Conservation (phyloP, 768 basidiomycete species). For the Rhodotorula graminis region DNA sequence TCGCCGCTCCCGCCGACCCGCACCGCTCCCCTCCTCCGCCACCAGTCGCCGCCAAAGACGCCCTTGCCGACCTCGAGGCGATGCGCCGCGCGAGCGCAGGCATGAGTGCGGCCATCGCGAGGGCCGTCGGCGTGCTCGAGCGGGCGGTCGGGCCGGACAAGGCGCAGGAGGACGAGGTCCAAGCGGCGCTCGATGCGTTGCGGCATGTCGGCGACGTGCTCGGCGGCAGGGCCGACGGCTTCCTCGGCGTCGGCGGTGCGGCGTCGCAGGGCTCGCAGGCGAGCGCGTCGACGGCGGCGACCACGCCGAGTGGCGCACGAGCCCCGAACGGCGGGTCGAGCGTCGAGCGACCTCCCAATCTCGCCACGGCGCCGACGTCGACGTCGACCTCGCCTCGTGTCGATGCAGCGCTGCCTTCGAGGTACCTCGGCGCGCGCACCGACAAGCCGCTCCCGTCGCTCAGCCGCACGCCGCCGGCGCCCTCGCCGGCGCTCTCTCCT, state of each 20-base stretch:
- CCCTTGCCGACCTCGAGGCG: slow-evolving; percentile 23
- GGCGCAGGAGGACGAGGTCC: neutral
- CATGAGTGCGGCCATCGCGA: too few relatives aligned
- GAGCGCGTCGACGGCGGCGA: neutral
- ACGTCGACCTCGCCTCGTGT: neutral
- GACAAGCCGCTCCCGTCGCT: slow-evolving; percentile 21
- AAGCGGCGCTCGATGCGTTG: slow-evolving; percentile 32
- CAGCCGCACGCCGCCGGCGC: slow-evolving; percentile 10
- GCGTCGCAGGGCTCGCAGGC: neutral
- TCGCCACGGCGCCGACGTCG: too few relatives aligned
- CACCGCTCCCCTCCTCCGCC: neutral
- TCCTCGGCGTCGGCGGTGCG: neutral
- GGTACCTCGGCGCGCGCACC: slow-evolving; percentile 1
- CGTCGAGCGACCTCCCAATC: too few relatives aligned
- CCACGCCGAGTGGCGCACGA: too few relatives aligned
- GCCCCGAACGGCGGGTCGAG: too few relatives aligned
- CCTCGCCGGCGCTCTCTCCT: neutral
- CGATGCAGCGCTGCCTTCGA: neutral
- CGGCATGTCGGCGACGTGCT: slow-evolving; percentile 34
- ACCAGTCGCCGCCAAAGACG: slow-evolving; percentile 1
- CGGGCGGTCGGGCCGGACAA: neutral
- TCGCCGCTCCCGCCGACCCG: neutral
- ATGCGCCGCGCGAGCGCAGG: neutral
- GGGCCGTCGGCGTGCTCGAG: neutral
- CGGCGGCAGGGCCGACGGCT: slow-evolving; percentile 10